Evolutionary conservation across 1,139 yeast genomes (phyloP), one percentile per base, ranked within the genome.

Genomic region (Lodderomyces jiufengensis): DNA sequence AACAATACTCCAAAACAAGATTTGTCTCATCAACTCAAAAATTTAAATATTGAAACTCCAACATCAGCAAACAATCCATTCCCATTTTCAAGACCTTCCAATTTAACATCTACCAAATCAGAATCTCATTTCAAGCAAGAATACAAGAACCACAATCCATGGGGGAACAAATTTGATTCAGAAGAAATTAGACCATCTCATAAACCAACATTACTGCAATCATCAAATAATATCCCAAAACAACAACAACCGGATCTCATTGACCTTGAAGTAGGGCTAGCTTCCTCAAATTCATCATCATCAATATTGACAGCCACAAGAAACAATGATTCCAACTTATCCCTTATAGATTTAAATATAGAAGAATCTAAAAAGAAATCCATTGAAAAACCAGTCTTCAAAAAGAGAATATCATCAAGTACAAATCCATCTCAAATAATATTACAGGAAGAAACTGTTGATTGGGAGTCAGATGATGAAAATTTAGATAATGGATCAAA

Each of bases 381-480:
- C 11, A 50, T 45, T n/a, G 36, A 48, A 4, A 53, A 57, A 33
- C 51, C 57, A 8, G 57, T 51, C 34, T 63, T 58, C 46, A 66
- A 63, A 46, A 69, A 66, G 45, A 46, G 63, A 37, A 48, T 59
- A 2, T 48, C 66, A 0, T 56, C 63, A 2, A 47, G 51, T 11
- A 66, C 59, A 28, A 56, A 54, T 22, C 70, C 68, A 2, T 48
- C 63, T 2, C 59, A 53, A 33, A 48, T 67, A 32, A 59, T 54
- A 31, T 60, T 69, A 28, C 64, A 65, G 45, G 74, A 70, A 46
- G 73, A 70, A 42, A 70, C 69, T 6, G 62, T 70, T 32, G 75
- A 70, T 44, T 70, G 68, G 57, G 75, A 70, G 1, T 66, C 73
- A 4, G 76, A 70, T 46, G 75, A 70, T 45, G 76, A 70, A 41